Evolutionary conservation across 345 rosid genomes (phyloP), one percentile per base, ranked within the genome.

Genomic region (Populus tremula): DNA sequence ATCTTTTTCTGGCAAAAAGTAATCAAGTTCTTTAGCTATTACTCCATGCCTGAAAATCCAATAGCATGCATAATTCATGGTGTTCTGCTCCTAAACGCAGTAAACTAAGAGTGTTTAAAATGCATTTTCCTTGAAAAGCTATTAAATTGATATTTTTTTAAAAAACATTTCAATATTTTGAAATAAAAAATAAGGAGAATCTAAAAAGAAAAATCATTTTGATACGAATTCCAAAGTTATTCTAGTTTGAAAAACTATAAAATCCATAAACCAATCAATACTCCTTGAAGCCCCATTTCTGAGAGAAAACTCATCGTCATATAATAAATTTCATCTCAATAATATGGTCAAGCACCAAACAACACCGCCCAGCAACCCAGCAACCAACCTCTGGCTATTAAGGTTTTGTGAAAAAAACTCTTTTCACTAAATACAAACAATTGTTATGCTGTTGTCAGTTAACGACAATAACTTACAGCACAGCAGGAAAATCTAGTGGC

Each of bases 381-480:
- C 27, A 36, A 56, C 63, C 76, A 74, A 45, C 43, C 53, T 63
- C 38, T 66, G 11, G 63, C 27, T 14, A 3, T 13, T 2, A 70
- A 41, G 43, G 27, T 56, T 31, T 2, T 56, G 23, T 56, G 12
- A 36, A 12, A 10, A 39, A 77, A 70, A 77, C 13, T 77, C 47
- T 50, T 70, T 64, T 23, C 29, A 64, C 71, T 49, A 36, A 38
- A 77, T 47, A 49, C 49, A 64, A 77, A 71, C 71, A 71, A 77
- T 35, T 68, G 39, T 7, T 67, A 61, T 38, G 71, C 49, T 14
- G 49, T 35, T 61, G 69, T 70, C 27, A 25, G 73, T 69, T 49
- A 63, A 71, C 67, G 31, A 33, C 66, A 33, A 69, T n/a, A 39
- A 23, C 63, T 67, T 49, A 47, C 76, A 69, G 68, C 11, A 50